Conservation (phyloP, 2,329 filamentous ascomycete species). For the Exophiala dermatitidis region DNA sequence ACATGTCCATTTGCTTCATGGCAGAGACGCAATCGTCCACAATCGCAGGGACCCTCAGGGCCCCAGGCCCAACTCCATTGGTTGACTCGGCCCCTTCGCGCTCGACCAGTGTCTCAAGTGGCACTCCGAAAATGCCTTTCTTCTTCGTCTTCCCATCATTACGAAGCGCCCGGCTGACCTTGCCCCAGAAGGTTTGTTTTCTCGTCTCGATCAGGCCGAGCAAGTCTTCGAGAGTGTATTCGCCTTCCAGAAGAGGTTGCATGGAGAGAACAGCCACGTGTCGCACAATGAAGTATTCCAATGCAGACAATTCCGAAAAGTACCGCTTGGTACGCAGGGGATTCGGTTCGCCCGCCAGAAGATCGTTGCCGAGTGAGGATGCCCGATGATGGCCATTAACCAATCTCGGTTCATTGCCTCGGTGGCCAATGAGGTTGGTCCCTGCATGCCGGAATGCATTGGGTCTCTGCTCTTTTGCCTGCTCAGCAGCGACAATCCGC, state of each 20-base stretch:
- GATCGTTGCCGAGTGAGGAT: slow-evolving; percentile 50
- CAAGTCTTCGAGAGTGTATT: slow-evolving; percentile 91
- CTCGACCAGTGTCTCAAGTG: slow-evolving; percentile 80
- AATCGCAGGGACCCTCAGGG: slow-evolving; percentile 82
- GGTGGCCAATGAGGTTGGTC: slow-evolving; percentile 56
- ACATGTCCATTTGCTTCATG: slow-evolving; percentile 98
- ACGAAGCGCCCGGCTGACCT: slow-evolving; percentile 93
- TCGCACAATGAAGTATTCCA: slow-evolving; percentile 96
- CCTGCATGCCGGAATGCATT: slow-evolving; percentile 70
- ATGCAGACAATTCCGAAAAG: slow-evolving; percentile 88
- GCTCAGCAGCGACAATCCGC: slow-evolving; percentile 88
- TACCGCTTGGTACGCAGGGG: slow-evolving; percentile 64
- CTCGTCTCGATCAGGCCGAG: slow-evolving; percentile 86
- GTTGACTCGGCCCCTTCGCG: slow-evolving; percentile 96
- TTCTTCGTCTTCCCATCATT: slow-evolving; percentile 74
- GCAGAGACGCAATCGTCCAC: slow-evolving; percentile 91
- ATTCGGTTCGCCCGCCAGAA: slow-evolving; percentile 44
- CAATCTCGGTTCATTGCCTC: slow-evolving; percentile 51
- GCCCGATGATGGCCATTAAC: slow-evolving; percentile 63
- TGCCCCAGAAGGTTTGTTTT: slow-evolving; percentile 95
- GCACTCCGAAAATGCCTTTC: slow-evolving; percentile 88
- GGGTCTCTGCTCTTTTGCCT: slow-evolving; percentile 81
- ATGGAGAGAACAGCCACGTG: slow-evolving; percentile 92
- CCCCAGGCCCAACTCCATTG: slow-evolving; percentile 86
- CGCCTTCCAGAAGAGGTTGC: slow-evolving; percentile 80